Evolutionary conservation across 2,329 filamentous ascomycete genomes (phyloP), one percentile per base, ranked within the genome.

Genomic region (Colletotrichum liaoningense): DNA sequence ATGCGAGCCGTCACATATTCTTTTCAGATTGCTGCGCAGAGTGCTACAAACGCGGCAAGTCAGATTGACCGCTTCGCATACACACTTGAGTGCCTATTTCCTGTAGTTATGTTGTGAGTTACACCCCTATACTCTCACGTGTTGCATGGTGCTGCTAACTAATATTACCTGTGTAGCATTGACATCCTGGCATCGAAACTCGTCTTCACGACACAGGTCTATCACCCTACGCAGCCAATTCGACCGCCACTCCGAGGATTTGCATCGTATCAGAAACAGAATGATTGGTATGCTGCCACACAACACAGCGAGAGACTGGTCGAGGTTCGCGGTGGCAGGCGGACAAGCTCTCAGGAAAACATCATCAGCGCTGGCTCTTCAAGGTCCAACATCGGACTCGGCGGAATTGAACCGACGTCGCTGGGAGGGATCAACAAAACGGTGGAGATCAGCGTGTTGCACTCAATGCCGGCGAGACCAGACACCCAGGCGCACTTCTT

Each of bases 31-130:
- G 76, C 79, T 0, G 78, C 81, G 1, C 83, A 85, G 63, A 81
- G 79, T 24, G 84, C 84, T 0, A 82, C 81, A 0, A 79, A 80
- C 28, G 67, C 80, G 0, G 81, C 83, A 0, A 80, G 81, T 5
- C 83, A 86, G 59, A 63, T 85, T 0, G 84, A 85, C 60, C 80
- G 84, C 1, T 85, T 85, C 57, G 81, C 81, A 1, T 85, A 85
- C 58, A 81, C 83, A 1, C 70, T 85, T 56, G 84, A 85, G 63
- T 85, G 84, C 67, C 72, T 84, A 9, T 86, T 85, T 54, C 84
- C 84, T 0, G 78, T 84, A 0, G 79, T 86, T 63, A 80, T 86
- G 79, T 80, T 81, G 83, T 84, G 72, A 69, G 83, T 78, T 7
- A 12, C 14, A 26, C 24, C 5, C 24, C 19, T 1, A 26, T n/a